A percentile compares a stretch with the other conserved stretches of the same genome.
phyloP scores from a whole-genome alignment of 352 stramenopile species.

The Phytophthora podocarpi region DNA sequence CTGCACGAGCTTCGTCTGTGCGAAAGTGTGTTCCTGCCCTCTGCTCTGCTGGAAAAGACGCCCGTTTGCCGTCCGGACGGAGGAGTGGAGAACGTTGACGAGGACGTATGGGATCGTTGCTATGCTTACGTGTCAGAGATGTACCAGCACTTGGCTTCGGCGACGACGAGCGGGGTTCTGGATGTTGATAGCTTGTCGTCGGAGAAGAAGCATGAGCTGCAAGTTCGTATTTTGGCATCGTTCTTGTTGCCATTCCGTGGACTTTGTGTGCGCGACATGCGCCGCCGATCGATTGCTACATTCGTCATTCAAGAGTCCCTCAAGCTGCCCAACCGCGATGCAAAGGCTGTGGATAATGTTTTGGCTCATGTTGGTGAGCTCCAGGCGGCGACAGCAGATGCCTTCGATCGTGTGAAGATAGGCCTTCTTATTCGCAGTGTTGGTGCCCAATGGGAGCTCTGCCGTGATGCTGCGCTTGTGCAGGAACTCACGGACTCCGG shows the following conservation, averaged over 20 bases:
- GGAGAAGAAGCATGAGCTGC: constrained; percentile 48
- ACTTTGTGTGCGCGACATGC: constrained; percentile 63
- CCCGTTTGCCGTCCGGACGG: constrained; percentile 39
- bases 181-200: constrained; percentile 44
- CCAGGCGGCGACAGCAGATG: constrained; percentile 14
- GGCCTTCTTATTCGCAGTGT: constrained; percentile 67
- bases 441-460: constrained; percentile 62
- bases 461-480: constrained; percentile 54
- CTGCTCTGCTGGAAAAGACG: constrained; percentile 34
- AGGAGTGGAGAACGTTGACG: constrained; percentile 14
- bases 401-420: constrained; percentile 55
- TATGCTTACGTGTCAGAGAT: constrained; percentile 52
- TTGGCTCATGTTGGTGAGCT: constrained; percentile 47
- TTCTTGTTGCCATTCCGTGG: constrained; percentile 59
- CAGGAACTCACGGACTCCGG: constrained; percentile 48
- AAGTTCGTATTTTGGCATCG: constrained; percentile 59
- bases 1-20: constrained; percentile 63
- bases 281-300: constrained; percentile 43
- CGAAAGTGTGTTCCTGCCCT: constrained; percentile 59
- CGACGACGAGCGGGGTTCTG: constrained; percentile 9
- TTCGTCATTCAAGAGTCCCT: constrained; percentile 69
- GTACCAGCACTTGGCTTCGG: constrained; percentile 37
- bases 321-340: constrained; percentile 67
- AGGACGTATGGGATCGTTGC: constrained; percentile 42
- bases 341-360: constrained; percentile 68